These are phyloP conservation scores for Mycena haematopus DNA, from an alignment of 768 basidiomycete species.

Conservation along the genomic window DNA sequence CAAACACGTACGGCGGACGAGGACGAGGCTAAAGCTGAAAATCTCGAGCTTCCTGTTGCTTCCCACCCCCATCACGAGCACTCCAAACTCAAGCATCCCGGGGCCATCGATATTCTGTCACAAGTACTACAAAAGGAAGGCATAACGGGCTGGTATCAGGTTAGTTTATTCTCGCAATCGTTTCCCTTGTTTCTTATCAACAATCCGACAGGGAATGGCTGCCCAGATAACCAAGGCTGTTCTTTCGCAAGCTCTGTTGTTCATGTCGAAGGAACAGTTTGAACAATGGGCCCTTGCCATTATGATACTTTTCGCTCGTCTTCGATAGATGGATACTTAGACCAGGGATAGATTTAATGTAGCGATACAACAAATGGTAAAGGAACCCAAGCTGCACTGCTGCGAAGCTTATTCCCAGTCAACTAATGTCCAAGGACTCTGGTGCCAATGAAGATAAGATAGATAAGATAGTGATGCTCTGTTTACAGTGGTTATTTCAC, in stretches of 20 bases:
- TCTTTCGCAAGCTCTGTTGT: conserved; percentile 91
- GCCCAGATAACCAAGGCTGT: conserved; percentile 98
- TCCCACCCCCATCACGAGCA: conserved; percentile 49
- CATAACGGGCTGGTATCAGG: conserved; percentile 94
- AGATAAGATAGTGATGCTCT: not conserved
- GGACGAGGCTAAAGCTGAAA: conserved; percentile 53
- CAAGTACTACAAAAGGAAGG: conserved; percentile 81
- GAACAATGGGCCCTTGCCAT: conserved; percentile 85
- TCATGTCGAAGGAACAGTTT: conserved; percentile 98
- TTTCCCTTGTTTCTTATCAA: not conserved
- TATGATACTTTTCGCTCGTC: conserved; percentile 59
- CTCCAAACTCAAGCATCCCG: conserved; percentile 57
- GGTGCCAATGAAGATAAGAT: not conserved
- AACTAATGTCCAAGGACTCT: too few relatives aligned
- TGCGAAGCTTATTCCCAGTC: too few relatives aligned
- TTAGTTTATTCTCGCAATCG: conserved; percentile 40
- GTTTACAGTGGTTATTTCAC: not conserved
- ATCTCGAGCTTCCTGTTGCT: conserved; percentile 43
- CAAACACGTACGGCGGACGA: conserved; percentile 78
- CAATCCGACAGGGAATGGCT: conserved; percentile 79
- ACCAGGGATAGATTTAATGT: not conserved
- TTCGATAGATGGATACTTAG: conserved; percentile 31
- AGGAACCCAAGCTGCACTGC: too few relatives aligned
- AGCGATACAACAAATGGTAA: too few relatives aligned
- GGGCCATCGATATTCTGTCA: conserved; percentile 79